A percentile compares a stretch with the other conserved stretches of the same genome.
phyloP scores from a whole-genome alignment of 1,284 basidiomycete species.

The Porodaedalea pini region DNA sequence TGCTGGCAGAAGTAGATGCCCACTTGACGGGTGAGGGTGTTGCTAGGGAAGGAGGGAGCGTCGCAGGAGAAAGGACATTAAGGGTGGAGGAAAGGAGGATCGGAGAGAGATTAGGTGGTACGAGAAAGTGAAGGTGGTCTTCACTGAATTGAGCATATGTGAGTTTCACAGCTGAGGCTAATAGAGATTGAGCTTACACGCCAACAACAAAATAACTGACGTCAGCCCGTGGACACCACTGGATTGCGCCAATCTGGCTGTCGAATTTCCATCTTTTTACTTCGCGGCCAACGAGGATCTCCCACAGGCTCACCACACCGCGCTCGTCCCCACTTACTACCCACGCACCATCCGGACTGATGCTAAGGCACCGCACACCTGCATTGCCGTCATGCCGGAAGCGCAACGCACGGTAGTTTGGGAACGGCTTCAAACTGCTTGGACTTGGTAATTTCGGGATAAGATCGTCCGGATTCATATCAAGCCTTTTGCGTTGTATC shows the following conservation, averaged over 20 bases:
- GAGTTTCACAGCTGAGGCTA: not conserved
- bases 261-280: constrained; percentile 86
- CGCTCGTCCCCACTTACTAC: constrained; percentile 89
- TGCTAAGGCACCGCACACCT: constrained; percentile 72
- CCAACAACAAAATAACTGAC: constrained; percentile 80
- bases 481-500: constrained; percentile 82
- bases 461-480: constrained; percentile 87
- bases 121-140: constrained; percentile 76
- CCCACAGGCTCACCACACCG: constrained; percentile 89
- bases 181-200: constrained; percentile 56
- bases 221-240: constrained; percentile 92
- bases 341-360: constrained; percentile 91
- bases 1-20: constrained; percentile 46
- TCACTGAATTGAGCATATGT: constrained; percentile 46
- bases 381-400: constrained; percentile 66
- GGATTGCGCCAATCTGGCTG: constrained; percentile 78
- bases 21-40: constrained; percentile 70
- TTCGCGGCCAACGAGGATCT: constrained; percentile 88
- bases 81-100: constrained; percentile 60
- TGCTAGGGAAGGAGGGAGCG: constrained; percentile 54
- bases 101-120: constrained; percentile 73
- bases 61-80: constrained; percentile 60
- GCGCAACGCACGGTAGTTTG: constrained; percentile 75
- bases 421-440: constrained; percentile 91
- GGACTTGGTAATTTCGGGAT: constrained; percentile 97